Percentiles rank a stretch among this genome's conserved stretches.
Conservation (phyloP, 2,329 filamentous ascomycete species). For the Venturia nashicola region DNA sequence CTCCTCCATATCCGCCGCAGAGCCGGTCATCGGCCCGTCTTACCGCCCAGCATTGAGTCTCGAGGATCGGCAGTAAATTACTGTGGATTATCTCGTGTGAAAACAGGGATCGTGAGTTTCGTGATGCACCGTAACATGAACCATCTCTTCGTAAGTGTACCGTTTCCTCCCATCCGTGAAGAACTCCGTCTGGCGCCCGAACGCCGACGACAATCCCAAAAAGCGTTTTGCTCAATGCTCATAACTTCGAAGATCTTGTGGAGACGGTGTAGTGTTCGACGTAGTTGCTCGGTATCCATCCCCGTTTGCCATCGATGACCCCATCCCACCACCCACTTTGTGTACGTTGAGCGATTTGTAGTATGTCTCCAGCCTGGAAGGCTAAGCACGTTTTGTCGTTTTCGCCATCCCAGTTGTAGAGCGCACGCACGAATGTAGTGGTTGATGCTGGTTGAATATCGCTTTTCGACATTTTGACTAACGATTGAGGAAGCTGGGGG, state of each 20-base stretch:
- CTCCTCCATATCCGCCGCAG: not conserved
- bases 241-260: not conserved
- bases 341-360: not conserved
- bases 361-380: not conserved
- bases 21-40: not conserved
- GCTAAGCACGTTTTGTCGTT: not conserved
- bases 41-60: not conserved
- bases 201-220: not conserved
- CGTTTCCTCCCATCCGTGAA: not conserved
- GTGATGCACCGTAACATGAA: not conserved
- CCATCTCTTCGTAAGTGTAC: not conserved
- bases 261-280: not conserved
- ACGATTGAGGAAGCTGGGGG: not conserved
- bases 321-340: not conserved
- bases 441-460: not conserved
- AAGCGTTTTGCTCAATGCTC: not conserved
- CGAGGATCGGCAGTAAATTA: not conserved
- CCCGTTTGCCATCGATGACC: not conserved
- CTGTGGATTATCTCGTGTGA: not conserved
- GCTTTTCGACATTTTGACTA: not conserved
- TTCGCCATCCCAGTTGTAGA: not conserved
- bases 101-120: not conserved
- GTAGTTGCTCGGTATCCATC: constrained; percentile 1
- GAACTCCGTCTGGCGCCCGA: not conserved
- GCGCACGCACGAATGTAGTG: not conserved